These are phyloP conservation scores for Trichothecium roseum DNA, from an alignment of 2,329 filamentous ascomycete genomes.

Conservation along the genomic window DNA sequence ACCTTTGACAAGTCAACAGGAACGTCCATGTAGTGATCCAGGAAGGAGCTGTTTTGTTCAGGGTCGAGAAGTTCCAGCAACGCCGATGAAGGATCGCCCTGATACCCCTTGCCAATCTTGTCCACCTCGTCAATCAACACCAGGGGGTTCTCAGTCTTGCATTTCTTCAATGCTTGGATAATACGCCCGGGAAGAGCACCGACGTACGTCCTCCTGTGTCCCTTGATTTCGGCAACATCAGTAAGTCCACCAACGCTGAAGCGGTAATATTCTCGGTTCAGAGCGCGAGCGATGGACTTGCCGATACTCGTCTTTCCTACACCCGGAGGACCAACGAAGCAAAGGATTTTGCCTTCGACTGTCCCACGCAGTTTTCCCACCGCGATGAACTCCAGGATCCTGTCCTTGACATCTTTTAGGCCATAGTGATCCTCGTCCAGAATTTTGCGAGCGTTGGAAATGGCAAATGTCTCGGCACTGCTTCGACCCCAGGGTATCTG, in stretches of 20 bases:
- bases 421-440: slow-evolving; percentile 96
- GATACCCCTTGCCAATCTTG: slow-evolving; percentile 93
- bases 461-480: slow-evolving; percentile 93
- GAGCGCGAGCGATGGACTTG: slow-evolving; percentile 89
- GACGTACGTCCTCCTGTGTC: slow-evolving; percentile 91
- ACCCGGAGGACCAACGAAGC: slow-evolving; percentile 92
- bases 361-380: slow-evolving; percentile 95
- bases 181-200: slow-evolving; percentile 91
- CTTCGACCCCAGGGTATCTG: slow-evolving; percentile 96
- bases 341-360: slow-evolving; percentile 96
- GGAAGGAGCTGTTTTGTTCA: slow-evolving; percentile 93
- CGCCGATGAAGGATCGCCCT: slow-evolving; percentile 91
- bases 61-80: slow-evolving; percentile 89
- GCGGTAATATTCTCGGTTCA: slow-evolving; percentile 94
- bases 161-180: slow-evolving; percentile 97
- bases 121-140: slow-evolving; percentile 96
- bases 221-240: slow-evolving; percentile 98
- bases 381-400: slow-evolving; percentile 95
- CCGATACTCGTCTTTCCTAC: slow-evolving; percentile 98
- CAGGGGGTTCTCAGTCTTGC: slow-evolving; percentile 94
- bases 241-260: slow-evolving; percentile 96
- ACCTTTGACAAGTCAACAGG: slow-evolving; percentile 96
- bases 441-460: slow-evolving; percentile 80
- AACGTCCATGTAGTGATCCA: slow-evolving; percentile 98
- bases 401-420: slow-evolving; percentile 95